Evolutionary conservation across 306 rosid species (phyloP).

Genomic region (Benincasa hispida): DNA sequence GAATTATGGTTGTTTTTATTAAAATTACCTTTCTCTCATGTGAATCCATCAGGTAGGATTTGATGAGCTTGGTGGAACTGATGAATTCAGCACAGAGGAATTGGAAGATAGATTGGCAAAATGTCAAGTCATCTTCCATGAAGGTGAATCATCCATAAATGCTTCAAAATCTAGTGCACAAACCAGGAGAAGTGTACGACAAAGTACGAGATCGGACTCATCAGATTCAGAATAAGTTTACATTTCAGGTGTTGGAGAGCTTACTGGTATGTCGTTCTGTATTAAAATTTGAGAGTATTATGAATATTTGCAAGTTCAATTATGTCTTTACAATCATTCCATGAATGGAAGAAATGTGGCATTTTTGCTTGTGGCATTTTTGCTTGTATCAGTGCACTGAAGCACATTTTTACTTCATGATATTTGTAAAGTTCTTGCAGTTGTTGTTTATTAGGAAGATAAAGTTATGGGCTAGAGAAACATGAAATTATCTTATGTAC

Average conservation of each 20-base stretch:
- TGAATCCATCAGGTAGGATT: slow-evolving; percentile 67
- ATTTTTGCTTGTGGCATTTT: too few species aligned
- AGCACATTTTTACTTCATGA: not conserved
- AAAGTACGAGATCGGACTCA: slow-evolving; percentile 51
- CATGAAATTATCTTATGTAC: not conserved
- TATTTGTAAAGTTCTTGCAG: not conserved
- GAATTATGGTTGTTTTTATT: not conserved
- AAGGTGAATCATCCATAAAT: slow-evolving; percentile 67
- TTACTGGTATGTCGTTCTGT: not conserved
- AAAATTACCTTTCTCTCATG: not conserved
- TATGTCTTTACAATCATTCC: not conserved
- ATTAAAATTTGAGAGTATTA: not conserved
- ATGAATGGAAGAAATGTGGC: not conserved
- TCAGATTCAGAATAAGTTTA: slow-evolving; percentile 62
- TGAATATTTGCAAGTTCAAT: not conserved
- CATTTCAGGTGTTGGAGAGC: not conserved
- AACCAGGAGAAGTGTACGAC: slow-evolving; percentile 55
- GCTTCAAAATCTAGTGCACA: slow-evolving; percentile 36
- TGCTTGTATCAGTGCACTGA: not conserved
- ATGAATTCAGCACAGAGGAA: slow-evolving; percentile 82
- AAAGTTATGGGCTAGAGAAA: not conserved
- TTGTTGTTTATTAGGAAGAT: not conserved
- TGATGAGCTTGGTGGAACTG: slow-evolving; percentile 93
- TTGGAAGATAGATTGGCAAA: slow-evolving; percentile 81
- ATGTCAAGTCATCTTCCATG: slow-evolving; percentile 64